These are phyloP conservation scores for Eudorina sp. DNA, from an alignment of 139 green algal species.

Conservation along the genomic window DNA sequence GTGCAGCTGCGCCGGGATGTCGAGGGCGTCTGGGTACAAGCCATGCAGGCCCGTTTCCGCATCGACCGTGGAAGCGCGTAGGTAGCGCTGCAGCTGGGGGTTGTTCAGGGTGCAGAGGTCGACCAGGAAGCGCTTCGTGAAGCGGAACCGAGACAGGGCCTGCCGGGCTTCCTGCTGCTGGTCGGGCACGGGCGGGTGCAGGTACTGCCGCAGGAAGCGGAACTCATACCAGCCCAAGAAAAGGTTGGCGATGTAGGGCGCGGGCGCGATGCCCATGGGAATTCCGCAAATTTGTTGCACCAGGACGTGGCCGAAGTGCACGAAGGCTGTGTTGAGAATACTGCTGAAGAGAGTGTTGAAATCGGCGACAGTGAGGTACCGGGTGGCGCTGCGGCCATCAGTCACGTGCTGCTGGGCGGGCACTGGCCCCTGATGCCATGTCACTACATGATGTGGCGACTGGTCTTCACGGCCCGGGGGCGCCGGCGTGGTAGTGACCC, in stretches of 20 bases:
- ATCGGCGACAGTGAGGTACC: no score
- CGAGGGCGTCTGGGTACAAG: background rate
- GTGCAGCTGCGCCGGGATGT: background rate
- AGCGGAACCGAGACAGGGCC: no score
- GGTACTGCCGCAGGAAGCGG: no score
- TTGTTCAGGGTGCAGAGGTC: background rate
- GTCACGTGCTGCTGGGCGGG: no score
- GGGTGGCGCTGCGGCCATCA: no score
- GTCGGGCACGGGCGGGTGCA: background rate
- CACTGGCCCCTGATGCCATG: no score
- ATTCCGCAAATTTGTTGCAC: background rate
- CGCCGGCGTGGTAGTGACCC: no score
- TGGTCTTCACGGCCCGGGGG: no score
- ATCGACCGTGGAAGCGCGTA: background rate
- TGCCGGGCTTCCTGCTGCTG: background rate
- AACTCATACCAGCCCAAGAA: no score
- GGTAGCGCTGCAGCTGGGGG: background rate
- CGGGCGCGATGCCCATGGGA: slow-evolving; percentile 14
- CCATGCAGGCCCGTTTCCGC: background rate
- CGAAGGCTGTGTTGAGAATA: no score
- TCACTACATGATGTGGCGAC: no score
- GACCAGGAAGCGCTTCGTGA: background rate
- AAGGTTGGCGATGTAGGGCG: slow-evolving; percentile 7
- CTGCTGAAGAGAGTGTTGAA: no score
- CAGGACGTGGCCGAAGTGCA: background rate